Evolutionary conservation across 2,329 filamentous ascomycete genomes (phyloP).

Genomic region (Eutypa lata): DNA sequence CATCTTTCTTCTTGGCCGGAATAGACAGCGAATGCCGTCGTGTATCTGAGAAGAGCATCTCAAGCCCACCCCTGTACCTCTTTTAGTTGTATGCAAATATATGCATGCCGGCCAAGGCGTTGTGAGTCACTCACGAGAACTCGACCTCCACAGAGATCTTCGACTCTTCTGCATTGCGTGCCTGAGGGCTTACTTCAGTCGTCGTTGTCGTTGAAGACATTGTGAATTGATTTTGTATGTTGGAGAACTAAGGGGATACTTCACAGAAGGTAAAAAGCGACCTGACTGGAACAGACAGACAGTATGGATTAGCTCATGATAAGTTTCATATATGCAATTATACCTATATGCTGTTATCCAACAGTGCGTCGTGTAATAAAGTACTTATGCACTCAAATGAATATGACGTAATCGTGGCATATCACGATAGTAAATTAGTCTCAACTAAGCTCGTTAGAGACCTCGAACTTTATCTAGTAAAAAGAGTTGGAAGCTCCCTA

Average conservation of each 20-base stretch:
- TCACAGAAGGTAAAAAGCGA: no score
- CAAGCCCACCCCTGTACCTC: slow-evolving; percentile 72
- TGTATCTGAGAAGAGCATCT: slow-evolving; percentile 87
- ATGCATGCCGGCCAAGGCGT: slow-evolving; percentile 2
- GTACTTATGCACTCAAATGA: not conserved
- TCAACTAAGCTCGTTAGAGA: no score
- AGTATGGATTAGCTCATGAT: no score
- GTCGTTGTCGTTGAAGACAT: slow-evolving; percentile 9
- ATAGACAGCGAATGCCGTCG: slow-evolving; percentile 69
- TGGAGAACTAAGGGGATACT: no score
- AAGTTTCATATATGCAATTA: no score
- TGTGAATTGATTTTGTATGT: not conserved
- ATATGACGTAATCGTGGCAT: not conserved
- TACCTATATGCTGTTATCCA: not conserved
- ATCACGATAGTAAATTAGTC: no score
- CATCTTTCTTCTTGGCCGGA: slow-evolving; percentile 59
- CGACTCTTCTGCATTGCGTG: slow-evolving; percentile 9
- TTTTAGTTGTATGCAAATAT: slow-evolving; percentile 12
- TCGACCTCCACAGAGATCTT: slow-evolving; percentile 58
- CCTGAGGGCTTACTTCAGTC: slow-evolving; percentile 5
- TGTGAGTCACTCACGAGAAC: slow-evolving; percentile 55
- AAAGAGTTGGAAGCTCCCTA: not conserved
- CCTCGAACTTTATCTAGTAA: not conserved
- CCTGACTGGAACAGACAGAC: no score
- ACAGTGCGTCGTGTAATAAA: no score